phyloP scores from a whole-genome alignment of 441 rosid species.

The Hura crepitans region DNA sequence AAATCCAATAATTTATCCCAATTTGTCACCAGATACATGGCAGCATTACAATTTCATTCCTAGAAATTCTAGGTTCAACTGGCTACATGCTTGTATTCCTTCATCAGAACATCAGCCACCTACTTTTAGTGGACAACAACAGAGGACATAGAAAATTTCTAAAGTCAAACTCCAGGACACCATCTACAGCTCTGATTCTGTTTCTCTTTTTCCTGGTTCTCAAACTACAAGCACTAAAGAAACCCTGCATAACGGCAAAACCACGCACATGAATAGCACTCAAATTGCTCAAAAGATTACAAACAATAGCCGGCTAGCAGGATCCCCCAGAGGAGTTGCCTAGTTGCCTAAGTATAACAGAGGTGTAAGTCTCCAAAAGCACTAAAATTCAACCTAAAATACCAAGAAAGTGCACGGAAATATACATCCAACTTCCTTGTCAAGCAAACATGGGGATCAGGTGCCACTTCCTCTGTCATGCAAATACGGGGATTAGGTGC shows the following conservation, averaged over 20 bases:
- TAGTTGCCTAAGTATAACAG: not conserved
- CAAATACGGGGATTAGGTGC: not conserved
- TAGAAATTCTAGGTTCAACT: not conserved
- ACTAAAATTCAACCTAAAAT: not conserved
- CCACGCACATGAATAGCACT: not conserved
- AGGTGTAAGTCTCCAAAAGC: not conserved
- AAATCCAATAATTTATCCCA: not conserved
- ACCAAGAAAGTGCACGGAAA: not conserved
- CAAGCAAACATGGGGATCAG: not conserved
- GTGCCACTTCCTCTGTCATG: not conserved
- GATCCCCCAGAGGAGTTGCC: not conserved
- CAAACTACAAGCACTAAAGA: not conserved
- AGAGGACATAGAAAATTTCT: not conserved
- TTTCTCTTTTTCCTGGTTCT: not conserved
- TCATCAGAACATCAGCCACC: not conserved
- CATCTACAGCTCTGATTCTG: constrained; percentile 7
- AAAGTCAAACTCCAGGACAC: not conserved
- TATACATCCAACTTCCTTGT: not conserved
- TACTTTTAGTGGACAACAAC: not conserved
- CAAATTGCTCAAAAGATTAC: not conserved
- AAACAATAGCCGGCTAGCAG: not conserved
- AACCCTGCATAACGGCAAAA: not conserved
- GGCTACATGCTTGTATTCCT: not conserved
- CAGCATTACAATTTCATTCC: not conserved
- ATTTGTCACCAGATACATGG: not conserved